A percentile compares a stretch with the other conserved stretches of the same genome.
These are phyloP conservation scores for Harrya chromipes DNA, from an alignment of 768 basidiomycete species.

Conservation along the genomic window DNA sequence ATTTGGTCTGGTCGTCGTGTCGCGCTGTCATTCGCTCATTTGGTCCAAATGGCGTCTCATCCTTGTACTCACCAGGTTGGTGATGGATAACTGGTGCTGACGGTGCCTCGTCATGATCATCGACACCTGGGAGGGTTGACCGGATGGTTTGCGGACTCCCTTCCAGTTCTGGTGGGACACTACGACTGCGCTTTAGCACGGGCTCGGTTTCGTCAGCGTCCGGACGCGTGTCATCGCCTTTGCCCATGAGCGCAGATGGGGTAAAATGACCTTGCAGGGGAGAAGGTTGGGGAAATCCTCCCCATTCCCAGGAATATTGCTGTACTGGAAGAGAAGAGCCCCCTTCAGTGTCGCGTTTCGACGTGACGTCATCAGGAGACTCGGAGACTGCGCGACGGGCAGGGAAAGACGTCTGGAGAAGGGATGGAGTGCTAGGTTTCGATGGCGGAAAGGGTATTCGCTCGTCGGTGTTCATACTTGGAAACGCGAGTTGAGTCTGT, in stretches of 20 bases:
- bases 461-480: background rate
- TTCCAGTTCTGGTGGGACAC: conserved; percentile 54
- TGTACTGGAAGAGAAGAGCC: conserved; percentile 35
- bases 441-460: conserved; percentile 23
- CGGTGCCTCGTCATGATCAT: conserved; percentile 20
- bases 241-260: conserved; percentile 14
- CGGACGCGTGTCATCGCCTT: conserved; percentile 8
- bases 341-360: conserved; percentile 12
- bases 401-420: conserved; percentile 32
- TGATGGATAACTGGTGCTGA: background rate
- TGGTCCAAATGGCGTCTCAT: conserved; percentile 37
- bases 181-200: conserved; percentile 45
- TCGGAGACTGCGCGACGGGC: conserved; percentile 57
- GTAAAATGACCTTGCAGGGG: conserved; percentile 54
- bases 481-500: conserved; percentile 11
- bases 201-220: conserved; percentile 21
- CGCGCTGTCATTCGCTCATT: conserved; percentile 59
- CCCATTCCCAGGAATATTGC: conserved; percentile 95
- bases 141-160: conserved; percentile 37
- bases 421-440: conserved; percentile 16
- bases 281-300: conserved; percentile 79
- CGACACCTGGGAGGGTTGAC: conserved; percentile 18
- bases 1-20: conserved; percentile 56
- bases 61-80: conserved; percentile 2
- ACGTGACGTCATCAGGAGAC: conserved; percentile 49